These are phyloP conservation scores for Penicillium sp. DNA, from an alignment of 2,329 filamentous ascomycete species.

Conservation along the genomic window DNA sequence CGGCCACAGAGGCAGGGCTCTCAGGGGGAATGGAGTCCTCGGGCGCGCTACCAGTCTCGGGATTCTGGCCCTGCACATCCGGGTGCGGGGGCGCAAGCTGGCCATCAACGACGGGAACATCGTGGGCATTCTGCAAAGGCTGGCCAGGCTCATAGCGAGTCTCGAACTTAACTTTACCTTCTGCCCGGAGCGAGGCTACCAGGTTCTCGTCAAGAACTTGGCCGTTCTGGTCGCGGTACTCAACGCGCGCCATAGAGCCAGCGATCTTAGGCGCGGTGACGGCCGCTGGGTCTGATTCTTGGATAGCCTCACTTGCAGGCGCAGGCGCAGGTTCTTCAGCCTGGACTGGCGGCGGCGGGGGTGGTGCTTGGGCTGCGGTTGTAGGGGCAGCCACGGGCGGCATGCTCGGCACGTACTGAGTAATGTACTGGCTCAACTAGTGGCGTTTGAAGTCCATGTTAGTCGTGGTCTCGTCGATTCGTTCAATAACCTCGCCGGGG, in stretches of 20 bases:
- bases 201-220: constrained; percentile 77
- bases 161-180: constrained; percentile 91
- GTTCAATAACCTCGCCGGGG: constrained; percentile 24
- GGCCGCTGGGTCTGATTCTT: constrained; percentile 18
- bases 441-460: constrained; percentile 15
- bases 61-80: constrained; percentile 51
- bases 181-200: constrained; percentile 59
- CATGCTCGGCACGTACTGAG: constrained; percentile 19
- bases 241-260: constrained; percentile 68
- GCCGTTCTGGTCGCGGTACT: constrained; percentile 90
- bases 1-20: constrained; percentile 35
- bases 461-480: constrained; percentile 17
- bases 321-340: constrained; percentile 12
- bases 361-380: constrained; percentile 15
- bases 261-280: constrained; percentile 26
- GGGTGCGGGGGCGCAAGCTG: constrained; percentile 46
- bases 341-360: constrained; percentile 12
- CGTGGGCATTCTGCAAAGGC: constrained; percentile 66
- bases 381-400: constrained; percentile 19
- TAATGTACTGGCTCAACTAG: constrained; percentile 37
- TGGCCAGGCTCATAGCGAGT: constrained; percentile 94
- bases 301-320: constrained; percentile 12
- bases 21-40: constrained; percentile 29
- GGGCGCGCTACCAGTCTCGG: constrained; percentile 44
- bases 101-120: constrained; percentile 47